Conservation (phyloP, 2,329 filamentous ascomycete genomes). For the Aspergillus sp. region DNA sequence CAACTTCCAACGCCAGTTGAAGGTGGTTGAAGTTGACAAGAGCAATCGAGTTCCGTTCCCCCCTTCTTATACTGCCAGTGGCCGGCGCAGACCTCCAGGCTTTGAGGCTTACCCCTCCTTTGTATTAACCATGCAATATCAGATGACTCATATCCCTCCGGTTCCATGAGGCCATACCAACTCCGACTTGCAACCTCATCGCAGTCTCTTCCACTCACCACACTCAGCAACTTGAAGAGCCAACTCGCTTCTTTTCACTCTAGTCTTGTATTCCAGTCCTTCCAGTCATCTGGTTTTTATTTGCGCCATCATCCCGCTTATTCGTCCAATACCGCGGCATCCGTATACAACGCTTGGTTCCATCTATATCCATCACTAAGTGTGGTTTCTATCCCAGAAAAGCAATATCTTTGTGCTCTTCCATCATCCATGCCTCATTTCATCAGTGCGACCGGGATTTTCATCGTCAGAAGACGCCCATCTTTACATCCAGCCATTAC, state of each 20-base stretch:
- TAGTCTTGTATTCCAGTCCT: not conserved
- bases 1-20: not conserved
- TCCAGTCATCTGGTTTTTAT: not conserved
- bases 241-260: not conserved
- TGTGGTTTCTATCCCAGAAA: too few species aligned
- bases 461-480: not conserved
- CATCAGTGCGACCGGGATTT: not conserved
- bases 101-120: constrained; percentile 3
- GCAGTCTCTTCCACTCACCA: not conserved
- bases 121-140: not conserved
- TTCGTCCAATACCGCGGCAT: not conserved
- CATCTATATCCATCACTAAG: not conserved
- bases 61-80: constrained; percentile 4
- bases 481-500: not conserved
- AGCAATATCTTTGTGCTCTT: not conserved
- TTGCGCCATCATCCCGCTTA: not conserved
- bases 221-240: not conserved
- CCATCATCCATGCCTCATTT: not conserved
- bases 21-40: constrained; percentile 4
- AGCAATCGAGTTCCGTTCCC: not conserved
- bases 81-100: not conserved
- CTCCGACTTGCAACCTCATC: not conserved
- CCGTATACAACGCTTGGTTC: not conserved
- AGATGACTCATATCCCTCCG: constrained; percentile 5
- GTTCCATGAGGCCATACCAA: not conserved